Base-by-base conservation (phyloP, 1,284 basidiomycete species). In the Ceratobasidium sp. region DNA sequence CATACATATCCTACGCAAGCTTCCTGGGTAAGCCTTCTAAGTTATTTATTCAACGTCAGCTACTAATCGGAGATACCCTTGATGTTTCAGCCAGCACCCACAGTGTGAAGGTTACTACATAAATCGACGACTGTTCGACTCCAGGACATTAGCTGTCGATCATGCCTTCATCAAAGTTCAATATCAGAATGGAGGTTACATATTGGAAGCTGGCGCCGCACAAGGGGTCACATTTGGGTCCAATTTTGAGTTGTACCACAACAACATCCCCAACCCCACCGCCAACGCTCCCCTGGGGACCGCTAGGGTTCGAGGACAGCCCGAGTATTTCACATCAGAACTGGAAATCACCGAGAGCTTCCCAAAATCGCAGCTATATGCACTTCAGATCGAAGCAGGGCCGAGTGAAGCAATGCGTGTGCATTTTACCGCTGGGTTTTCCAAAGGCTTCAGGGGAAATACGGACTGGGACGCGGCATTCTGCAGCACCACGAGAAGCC, bases 151-250 rank as follows among this genome's bases (percentile, higher is more conserved):
- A 76, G 77, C 80, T 35, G 79, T 83, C 26, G 86, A 89, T 76
- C 78, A 79, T 26, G 82, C 81, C 46, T 86, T 85, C 74, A 81
- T 87, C 59, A 79, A 84, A 1, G 83, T 85, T 46, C 78, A 82
- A 52, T 77, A 81, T 8, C 2, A 23, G 23, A 21, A 32, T 32
- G 54, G 32, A 1, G 26, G 28, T 4, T 80, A 83, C 47, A 18
- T 9, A 9, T 82, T 90, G 52, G 84, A 85, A 50, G 84, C 86
- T 47, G 89, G 89, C 4, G 83, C 84, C 1, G 84, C 87, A 4
- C 87, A 90, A 73, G 89, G 89, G 0, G 81, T 91, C 26, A 83
- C 85, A 14, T 83, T 85, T 73, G 89, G 89, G 59, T 87, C 85
- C 8, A 86, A 88, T 75, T 84, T 91, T 74, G 85, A 83, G 47